Evolutionary conservation across 495 filamentous ascomycete genomes (phyloP).

Genomic region (Lentithecium fluviatile): DNA sequence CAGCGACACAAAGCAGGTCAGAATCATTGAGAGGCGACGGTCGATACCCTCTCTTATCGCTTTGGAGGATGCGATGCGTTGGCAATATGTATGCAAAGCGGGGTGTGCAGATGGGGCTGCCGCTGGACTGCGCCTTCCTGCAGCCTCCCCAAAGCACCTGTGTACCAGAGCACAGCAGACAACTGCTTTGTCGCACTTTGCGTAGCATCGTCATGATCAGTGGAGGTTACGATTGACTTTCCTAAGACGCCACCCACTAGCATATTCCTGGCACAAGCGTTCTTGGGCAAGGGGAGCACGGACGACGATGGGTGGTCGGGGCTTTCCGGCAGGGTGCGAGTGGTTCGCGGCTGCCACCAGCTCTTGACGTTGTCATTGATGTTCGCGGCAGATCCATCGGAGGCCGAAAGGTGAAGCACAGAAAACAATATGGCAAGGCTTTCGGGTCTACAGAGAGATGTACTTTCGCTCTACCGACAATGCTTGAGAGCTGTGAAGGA

Average conservation of each 20-base stretch:
- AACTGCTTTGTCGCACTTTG: too few species aligned
- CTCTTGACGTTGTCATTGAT: not conserved
- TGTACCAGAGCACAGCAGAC: too few species aligned
- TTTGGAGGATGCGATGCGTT: constrained; percentile 4
- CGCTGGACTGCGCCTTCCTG: not conserved
- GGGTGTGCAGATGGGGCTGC: constrained; percentile 16
- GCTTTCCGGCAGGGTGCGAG: not conserved
- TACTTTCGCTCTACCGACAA: constrained; percentile 79
- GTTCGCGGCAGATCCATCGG: not conserved
- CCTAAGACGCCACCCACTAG: not conserved
- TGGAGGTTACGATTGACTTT: constrained; percentile 13
- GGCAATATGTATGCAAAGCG: constrained; percentile 12
- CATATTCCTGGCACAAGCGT: too few species aligned
- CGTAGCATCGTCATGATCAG: not conserved
- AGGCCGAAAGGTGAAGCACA: not conserved
- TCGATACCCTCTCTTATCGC: too few species aligned
- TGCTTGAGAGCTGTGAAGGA: constrained; percentile 77
- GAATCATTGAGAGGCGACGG: not conserved
- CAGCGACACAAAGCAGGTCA: too few species aligned
- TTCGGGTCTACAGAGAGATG: constrained; percentile 89
- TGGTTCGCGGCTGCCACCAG: not conserved
- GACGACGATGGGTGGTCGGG: not conserved
- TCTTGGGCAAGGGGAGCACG: constrained; percentile 3
- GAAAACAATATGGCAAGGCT: constrained; percentile 49
- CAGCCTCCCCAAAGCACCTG: too few species aligned